A percentile compares a stretch with the other conserved stretches of the same genome.
Conservation (phyloP, 352 stramenopile species). For the Pythium scleroteichum region DNA sequence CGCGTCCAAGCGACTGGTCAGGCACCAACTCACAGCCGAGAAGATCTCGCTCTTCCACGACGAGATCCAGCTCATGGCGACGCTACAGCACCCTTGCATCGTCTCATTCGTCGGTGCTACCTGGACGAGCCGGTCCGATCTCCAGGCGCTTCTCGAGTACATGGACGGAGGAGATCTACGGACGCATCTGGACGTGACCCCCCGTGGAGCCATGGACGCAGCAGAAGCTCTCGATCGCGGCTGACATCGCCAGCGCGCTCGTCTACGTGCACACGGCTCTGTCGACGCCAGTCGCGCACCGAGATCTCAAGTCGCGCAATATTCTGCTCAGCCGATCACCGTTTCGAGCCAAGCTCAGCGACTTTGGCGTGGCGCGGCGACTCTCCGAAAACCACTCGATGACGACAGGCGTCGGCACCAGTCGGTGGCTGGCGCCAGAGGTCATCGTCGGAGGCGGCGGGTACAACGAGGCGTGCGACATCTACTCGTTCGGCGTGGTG, state of each 20-base stretch:
- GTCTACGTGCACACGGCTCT: background rate
- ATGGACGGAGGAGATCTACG: background rate
- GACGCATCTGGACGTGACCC: background rate
- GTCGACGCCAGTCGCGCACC: conserved; percentile 6
- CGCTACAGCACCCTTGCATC: background rate
- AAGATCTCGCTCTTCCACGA: background rate
- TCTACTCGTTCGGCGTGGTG: conserved; percentile 22
- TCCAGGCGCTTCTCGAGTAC: background rate
- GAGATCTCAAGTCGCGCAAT: conserved; percentile 16
- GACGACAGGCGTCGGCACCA: conserved; percentile 19
- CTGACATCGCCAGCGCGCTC: background rate
- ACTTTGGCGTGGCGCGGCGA: conserved; percentile 10
- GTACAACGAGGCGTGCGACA: conserved; percentile 19
- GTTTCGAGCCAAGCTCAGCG: conserved; percentile 9
- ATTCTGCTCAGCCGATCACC: background rate
- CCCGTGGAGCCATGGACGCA: background rate
- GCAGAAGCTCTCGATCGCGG: background rate
- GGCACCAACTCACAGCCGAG: background rate
- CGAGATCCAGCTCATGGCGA: background rate
- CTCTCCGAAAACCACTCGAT: conserved; percentile 16
- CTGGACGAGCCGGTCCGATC: background rate
- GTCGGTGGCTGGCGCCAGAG: conserved; percentile 25
- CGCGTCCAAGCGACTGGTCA: background rate
- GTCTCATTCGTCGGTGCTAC: background rate
- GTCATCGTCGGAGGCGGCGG: conserved; percentile 13